Evolutionary conservation across 2,329 filamentous ascomycete species (phyloP).

Genomic region (Septoria linicola): DNA sequence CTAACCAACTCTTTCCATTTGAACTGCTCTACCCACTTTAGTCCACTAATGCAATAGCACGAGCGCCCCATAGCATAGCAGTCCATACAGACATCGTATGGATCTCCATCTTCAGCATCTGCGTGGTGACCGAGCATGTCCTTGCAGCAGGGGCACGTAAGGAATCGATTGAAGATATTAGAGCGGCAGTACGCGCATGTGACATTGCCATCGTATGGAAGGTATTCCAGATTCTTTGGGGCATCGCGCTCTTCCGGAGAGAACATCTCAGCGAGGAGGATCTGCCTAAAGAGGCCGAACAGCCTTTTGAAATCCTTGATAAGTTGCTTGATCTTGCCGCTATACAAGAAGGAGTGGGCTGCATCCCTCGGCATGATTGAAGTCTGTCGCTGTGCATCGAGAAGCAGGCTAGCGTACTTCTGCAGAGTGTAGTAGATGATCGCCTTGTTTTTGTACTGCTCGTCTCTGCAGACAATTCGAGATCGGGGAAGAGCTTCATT

Average conservation of each 20-base stretch:
- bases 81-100: constrained; percentile 96
- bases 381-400: constrained; percentile 56
- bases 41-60: constrained; percentile 79
- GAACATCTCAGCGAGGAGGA: constrained; percentile 86
- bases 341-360: constrained; percentile 36
- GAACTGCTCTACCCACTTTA: constrained; percentile 93
- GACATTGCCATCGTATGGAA: constrained; percentile 85
- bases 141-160: constrained; percentile 86
- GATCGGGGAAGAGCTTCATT: constrained; percentile 85
- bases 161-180: constrained; percentile 95
- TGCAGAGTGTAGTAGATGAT: constrained; percentile 85
- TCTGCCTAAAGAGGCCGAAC: constrained; percentile 72
- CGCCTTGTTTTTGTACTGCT: constrained; percentile 98
- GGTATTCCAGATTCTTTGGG: constrained; percentile 67
- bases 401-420: constrained; percentile 66
- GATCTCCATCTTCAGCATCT: constrained; percentile 65
- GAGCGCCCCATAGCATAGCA: constrained; percentile 97
- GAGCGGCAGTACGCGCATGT: constrained; percentile 94
- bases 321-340: constrained; percentile 65
- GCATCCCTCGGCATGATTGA: constrained; percentile 39
- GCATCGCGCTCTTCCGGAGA: constrained; percentile 57
- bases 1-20: constrained; percentile 73
- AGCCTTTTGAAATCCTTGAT: constrained; percentile 78
- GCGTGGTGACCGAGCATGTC: constrained; percentile 61
- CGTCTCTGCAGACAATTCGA: constrained; percentile 88